Evolutionary conservation across 768 basidiomycete genomes (phyloP).

Genomic region (Phlebiopsis flavidoalba): DNA sequence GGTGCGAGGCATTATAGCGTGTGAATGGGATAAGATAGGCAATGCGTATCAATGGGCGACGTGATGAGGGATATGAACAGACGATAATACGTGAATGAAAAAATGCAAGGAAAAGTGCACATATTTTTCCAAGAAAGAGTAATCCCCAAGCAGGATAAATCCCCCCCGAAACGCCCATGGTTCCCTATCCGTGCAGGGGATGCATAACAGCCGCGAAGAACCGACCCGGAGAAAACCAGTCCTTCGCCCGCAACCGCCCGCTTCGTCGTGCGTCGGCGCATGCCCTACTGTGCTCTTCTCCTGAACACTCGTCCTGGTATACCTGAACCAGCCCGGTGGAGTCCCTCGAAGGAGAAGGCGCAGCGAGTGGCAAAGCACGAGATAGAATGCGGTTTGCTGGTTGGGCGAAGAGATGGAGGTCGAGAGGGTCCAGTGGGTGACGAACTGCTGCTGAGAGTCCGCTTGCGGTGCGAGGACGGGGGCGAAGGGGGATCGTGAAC

Average conservation of each 20-base stretch:
- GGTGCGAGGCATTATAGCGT: background rate
- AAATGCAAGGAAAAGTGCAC: background rate
- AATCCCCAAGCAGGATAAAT: background rate
- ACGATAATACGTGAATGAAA: constrained; percentile 9
- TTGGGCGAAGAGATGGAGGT: constrained; percentile 11
- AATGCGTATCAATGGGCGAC: background rate
- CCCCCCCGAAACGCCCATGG: background rate
- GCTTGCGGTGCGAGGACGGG: background rate
- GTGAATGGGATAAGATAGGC: background rate
- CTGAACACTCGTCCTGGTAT: constrained; percentile 15
- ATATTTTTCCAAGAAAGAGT: constrained; percentile 8
- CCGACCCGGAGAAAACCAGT: constrained; percentile 30
- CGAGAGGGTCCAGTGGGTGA: constrained; percentile 14
- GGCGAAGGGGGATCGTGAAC: constrained; percentile 18
- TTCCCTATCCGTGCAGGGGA: too few species aligned
- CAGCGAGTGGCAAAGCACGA: constrained; percentile 9
- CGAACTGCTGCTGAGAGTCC: constrained; percentile 2
- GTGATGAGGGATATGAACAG: background rate
- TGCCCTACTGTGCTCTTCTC: constrained; percentile 19
- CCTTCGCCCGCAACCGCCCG: constrained; percentile 27
- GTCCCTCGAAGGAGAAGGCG: constrained; percentile 12
- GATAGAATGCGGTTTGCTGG: background rate
- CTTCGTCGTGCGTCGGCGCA: constrained; percentile 19
- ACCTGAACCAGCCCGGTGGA: constrained; percentile 10
- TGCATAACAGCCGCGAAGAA: constrained; percentile 27